phyloP scores from a whole-genome alignment of 345 rosid genomes.

The Rhodamnia rubescens region DNA sequence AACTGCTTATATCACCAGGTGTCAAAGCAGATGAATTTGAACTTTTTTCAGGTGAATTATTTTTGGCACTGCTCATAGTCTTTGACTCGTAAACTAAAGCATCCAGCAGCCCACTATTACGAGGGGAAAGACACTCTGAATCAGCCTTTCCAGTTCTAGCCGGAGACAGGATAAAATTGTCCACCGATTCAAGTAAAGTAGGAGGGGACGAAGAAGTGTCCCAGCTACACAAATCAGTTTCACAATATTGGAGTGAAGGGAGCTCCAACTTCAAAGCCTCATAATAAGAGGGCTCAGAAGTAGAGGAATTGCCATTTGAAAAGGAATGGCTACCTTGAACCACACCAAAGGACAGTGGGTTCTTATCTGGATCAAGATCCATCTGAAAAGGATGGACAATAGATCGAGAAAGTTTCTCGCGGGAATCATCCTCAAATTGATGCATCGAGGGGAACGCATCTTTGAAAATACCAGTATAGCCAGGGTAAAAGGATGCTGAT shows the following conservation, averaged over 20 bases:
- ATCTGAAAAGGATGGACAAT: conserved; percentile 36
- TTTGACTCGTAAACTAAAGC: conserved; percentile 80
- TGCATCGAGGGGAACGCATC: conserved; percentile 38
- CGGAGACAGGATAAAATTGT: conserved; percentile 80
- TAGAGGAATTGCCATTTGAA: conserved; percentile 71
- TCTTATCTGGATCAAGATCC: conserved; percentile 40
- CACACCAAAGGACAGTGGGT: conserved; percentile 36
- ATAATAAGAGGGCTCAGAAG: conserved; percentile 60
- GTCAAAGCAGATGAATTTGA: conserved; percentile 46
- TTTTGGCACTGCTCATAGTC: conserved; percentile 51
- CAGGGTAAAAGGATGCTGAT: conserved; percentile 31
- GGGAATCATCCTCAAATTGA: conserved; percentile 29
- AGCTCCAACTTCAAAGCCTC: conserved; percentile 99
- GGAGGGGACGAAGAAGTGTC: conserved; percentile 48
- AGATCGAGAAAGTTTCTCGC: conserved; percentile 30
- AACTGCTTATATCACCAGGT: conserved; percentile 42
- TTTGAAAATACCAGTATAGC: conserved; percentile 30
- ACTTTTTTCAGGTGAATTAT: conserved; percentile 55
- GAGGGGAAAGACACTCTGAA: conserved; percentile 46
- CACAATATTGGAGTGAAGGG: conserved; percentile 99
- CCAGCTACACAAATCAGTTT: conserved; percentile 71
- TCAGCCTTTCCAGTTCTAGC: conserved; percentile 38
- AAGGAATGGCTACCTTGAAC: conserved; percentile 70
- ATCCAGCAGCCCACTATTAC: conserved; percentile 86
- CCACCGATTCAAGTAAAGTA: conserved; percentile 59